These are phyloP conservation scores for Schwanniomyces yamadae DNA, from an alignment of 805 yeast species.

Conservation along the genomic window DNA sequence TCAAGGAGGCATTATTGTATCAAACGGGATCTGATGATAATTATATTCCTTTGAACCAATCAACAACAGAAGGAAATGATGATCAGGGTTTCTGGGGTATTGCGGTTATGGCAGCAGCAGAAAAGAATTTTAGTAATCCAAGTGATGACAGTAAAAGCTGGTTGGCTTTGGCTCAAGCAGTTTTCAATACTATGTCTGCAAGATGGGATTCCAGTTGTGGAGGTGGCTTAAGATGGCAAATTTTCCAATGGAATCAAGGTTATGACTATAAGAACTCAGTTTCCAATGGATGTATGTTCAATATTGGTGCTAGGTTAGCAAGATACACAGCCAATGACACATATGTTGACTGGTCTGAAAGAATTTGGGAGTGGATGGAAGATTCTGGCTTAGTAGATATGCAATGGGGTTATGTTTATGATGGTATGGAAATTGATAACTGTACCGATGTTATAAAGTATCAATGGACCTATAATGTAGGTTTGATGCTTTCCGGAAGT, in stretches of 20 bases:
- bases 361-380: slow-evolving; percentile 47
- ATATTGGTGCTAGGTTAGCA: slow-evolving; percentile 45
- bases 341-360: slow-evolving; percentile 42
- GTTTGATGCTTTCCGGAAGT: slow-evolving; percentile 71
- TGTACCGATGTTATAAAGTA: slow-evolving; percentile 58
- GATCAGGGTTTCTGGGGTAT: slow-evolving; percentile 98
- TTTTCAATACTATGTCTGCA: slow-evolving; percentile 45
- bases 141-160: slow-evolving; percentile 32
- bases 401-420: slow-evolving; percentile 58
- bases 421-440: slow-evolving; percentile 66
- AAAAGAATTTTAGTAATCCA: slow-evolving; percentile 71
- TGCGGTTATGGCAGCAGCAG: slow-evolving; percentile 90
- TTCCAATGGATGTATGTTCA: slow-evolving; percentile 45
- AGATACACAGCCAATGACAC: slow-evolving; percentile 39
- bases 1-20: slow-evolving; percentile 61
- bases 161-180: slow-evolving; percentile 43
- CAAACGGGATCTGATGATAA: slow-evolving; percentile 69
- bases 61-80: slow-evolving; percentile 94
- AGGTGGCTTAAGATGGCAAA: slow-evolving; percentile 50
- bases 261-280: slow-evolving; percentile 46
- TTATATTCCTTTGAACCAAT: slow-evolving; percentile 84
- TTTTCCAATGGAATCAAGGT: slow-evolving; percentile 49
- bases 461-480: slow-evolving; percentile 89
- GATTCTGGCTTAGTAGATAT: slow-evolving; percentile 43
- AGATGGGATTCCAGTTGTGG: slow-evolving; percentile 43